Base-by-base conservation (phyloP, 441 rosid species). In the Melastoma candidum region DNA sequence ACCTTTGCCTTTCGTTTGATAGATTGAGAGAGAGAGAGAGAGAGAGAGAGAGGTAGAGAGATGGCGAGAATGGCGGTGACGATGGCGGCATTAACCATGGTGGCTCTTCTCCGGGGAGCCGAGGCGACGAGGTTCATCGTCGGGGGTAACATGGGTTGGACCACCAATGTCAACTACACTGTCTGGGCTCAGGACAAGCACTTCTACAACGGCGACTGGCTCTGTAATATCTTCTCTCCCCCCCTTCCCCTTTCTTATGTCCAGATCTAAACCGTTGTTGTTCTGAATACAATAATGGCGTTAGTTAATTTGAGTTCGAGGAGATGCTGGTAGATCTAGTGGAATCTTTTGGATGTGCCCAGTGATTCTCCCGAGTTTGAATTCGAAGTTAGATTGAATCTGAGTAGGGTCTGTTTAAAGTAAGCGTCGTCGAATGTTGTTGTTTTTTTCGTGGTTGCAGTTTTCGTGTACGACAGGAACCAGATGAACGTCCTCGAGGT, bases 121-220 rank as follows among this genome's bases (percentile, higher is more conserved):
- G 70, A 59, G 52, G 95, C 93, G 1, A 82, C 81, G 26, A 81
- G 59, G 64, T 87, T 53, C 65, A 78, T 59, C 13, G 96, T 90
- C 0, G 95, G 96, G 13, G 54, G 52, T 25, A 82, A 69, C 66
- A 65, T 56, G 64, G 79, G 80, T 14, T 87, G 98, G 98, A 72
- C 72, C 47, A 67, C 61, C 44, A 83, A 78, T 63, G 64, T 80
- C 14, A 90, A 87, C 74, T 87, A 78, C 69, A 85, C 89, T 46
- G 48, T 73, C 44, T 90, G 97, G 96, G 90, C 93, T 71, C 71
- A 77, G 48, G 81, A 47, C 67, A 83, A 75, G 63, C 87, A 87
- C 51, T 90, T 90, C 67, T 79, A 83, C 76, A 78, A 81, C 68
- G 97, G 80, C 9, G 96, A 90, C 59, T 87, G 97, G 95, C 97